These are phyloP conservation scores for Yamadazyma nakazawae DNA, from an alignment of 805 yeast genomes.

Conservation along the genomic window DNA sequence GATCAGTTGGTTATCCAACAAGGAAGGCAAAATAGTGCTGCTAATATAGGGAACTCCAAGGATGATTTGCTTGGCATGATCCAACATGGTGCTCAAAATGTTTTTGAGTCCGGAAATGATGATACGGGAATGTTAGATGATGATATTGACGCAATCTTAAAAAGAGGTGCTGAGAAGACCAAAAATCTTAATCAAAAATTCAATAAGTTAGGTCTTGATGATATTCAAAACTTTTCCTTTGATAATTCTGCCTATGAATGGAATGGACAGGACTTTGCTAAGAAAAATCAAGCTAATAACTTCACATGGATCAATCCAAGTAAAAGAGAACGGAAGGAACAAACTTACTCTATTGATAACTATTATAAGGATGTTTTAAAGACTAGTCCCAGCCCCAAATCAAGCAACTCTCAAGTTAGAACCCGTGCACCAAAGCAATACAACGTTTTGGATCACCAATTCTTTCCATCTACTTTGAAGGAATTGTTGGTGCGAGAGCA, in stretches of 20 bases:
- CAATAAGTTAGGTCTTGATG: constrained; percentile 85
- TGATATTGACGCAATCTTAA: constrained; percentile 81
- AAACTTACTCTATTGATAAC: constrained; percentile 72
- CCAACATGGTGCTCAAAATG: constrained; percentile 92
- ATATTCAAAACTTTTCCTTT: constrained; percentile 84
- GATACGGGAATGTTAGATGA: constrained; percentile 38
- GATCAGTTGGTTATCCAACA: constrained; percentile 97
- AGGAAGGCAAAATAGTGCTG: constrained; percentile 50
- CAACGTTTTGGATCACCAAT: constrained; percentile 70
- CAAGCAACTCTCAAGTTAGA: constrained; percentile 14
- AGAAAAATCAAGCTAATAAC: constrained; percentile 38
- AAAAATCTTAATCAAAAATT: constrained; percentile 75
- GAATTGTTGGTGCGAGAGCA: constrained; percentile 62
- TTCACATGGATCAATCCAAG: constrained; percentile 72
- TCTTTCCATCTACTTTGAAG: constrained; percentile 54
- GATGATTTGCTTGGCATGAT: constrained; percentile 93
- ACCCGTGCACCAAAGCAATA: constrained; percentile 64
- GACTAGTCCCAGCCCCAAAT: constrained; percentile 18
- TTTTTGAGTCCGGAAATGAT: constrained; percentile 53
- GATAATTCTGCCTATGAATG: constrained; percentile 92
- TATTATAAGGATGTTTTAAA: constrained; percentile 69
- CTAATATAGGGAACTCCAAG: constrained; percentile 53
- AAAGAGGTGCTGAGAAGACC: constrained; percentile 80
- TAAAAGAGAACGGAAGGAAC: constrained; percentile 73
- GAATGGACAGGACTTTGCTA: constrained; percentile 88